phyloP scores from a whole-genome alignment of 129 eudicot species.

The Tagetes erecta region DNA sequence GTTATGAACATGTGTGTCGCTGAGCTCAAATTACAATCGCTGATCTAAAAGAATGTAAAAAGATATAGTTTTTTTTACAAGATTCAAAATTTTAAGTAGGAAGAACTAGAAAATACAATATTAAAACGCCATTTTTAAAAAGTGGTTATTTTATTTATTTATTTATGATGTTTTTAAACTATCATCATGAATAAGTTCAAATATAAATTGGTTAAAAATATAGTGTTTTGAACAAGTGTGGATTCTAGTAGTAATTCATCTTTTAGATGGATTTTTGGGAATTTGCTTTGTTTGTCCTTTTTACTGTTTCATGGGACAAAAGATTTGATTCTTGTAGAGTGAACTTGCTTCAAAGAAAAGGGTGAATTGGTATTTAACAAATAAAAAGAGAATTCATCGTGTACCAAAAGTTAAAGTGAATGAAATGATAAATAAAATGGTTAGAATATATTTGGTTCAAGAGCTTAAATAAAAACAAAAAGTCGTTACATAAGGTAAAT shows the following conservation, averaged over 20 bases:
- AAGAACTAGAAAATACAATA: background rate
- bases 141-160: background rate
- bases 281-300: conserved; percentile 46
- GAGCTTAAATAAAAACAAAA: background rate
- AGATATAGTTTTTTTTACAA: too few relatives aligned
- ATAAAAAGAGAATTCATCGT: background rate
- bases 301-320: conserved; percentile 65
- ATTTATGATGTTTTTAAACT: background rate
- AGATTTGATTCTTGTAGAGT: conserved; percentile 47
- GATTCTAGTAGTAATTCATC: conserved; percentile 21
- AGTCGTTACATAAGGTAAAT: background rate
- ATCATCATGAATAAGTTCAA: background rate
- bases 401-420: conserved; percentile 4
- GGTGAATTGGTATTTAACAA: conserved; percentile 7
- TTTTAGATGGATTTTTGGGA: conserved; percentile 19
- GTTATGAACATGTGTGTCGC: too few relatives aligned
- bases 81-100: background rate
- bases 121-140: background rate
- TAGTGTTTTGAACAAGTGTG: background rate
- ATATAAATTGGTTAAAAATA: background rate
- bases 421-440: background rate
- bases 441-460: background rate
- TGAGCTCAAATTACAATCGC: too few relatives aligned
- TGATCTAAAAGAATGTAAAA: too few relatives aligned
- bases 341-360: conserved; percentile 2